Evolutionary conservation across 345 rosid genomes (phyloP), one percentile per base, ranked within the genome.

Genomic region (Atalantia buxifolia): DNA sequence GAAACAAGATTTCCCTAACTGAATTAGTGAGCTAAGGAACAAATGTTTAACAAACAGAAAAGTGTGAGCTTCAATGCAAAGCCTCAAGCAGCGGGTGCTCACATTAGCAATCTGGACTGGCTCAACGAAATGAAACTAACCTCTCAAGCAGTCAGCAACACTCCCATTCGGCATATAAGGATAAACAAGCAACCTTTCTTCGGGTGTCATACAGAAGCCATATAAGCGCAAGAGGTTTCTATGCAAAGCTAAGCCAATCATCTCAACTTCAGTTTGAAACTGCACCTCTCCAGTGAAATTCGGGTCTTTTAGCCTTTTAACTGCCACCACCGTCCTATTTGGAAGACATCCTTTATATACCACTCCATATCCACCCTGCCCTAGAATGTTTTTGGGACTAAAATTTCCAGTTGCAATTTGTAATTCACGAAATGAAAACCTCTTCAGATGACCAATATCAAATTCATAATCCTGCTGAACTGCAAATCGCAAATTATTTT

Each of bases 121-220:
- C 24, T 31, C 1, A 35, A 30, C 24, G 25, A 50, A 55, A 33
- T 33, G 71, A 78, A 63, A 79, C 78, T 73, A 81, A 94, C 98
- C 98, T 94, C 95, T 88, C 38, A 94, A 77, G 38, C 99, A 90
- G 72, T 96, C 99, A 55, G 97, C 98, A 2, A 92, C 97, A 21
- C 98, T 94, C 67, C 98, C 99, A 87, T 96, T 94, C 62, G 94
- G 97, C 97, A 96, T 96, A 62, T 88, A 96, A 24, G 99, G 99
- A 89, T 96, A 94, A 74, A 96, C 92, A 2, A 96, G 97, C 91
- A 96, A 67, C 76, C 97, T 89, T 83, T 94, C 99, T 38, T 90
- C 91, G 0, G 86, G 67, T 0, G 97, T 94, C 99, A 94, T 82
- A 70, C 99, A 96, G 83, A 96, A 94, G 63, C 98, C 99, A 79